phyloP scores from a whole-genome alignment of 2,329 filamentous ascomycete genomes.

The Rutstroemia sp. region DNA sequence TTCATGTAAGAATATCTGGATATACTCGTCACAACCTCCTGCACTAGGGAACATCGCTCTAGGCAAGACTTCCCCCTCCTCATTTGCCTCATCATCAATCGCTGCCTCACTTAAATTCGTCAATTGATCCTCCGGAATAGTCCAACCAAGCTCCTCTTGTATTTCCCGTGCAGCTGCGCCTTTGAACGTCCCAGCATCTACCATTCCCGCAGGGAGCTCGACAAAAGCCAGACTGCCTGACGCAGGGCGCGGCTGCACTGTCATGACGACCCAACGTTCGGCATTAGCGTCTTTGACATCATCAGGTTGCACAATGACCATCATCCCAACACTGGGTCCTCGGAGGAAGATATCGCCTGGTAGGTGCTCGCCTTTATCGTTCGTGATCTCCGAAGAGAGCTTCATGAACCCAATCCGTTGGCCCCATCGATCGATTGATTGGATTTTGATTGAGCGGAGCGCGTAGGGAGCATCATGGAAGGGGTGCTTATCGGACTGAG shows the following conservation, averaged over 20 bases:
- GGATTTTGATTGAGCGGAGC: slow-evolving; percentile 43
- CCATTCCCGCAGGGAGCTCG: slow-evolving; percentile 53
- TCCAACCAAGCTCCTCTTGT: slow-evolving; percentile 50
- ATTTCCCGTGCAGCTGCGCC: slow-evolving; percentile 54
- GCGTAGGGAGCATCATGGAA: slow-evolving; percentile 48
- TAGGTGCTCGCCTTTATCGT: slow-evolving; percentile 40
- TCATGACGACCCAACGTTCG: slow-evolving; percentile 51
- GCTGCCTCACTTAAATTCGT: slow-evolving; percentile 46
- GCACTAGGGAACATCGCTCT: slow-evolving; percentile 49
- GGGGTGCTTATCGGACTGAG: slow-evolving; percentile 34
- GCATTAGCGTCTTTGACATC: slow-evolving; percentile 32
- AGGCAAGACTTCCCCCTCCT: slow-evolving; percentile 31
- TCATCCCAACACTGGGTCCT: slow-evolving; percentile 53
- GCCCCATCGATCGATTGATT: slow-evolving; percentile 47
- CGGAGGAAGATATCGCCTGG: slow-evolving; percentile 50
- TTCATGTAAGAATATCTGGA: slow-evolving; percentile 52
- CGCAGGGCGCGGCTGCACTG: slow-evolving; percentile 50
- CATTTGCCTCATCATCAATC: slow-evolving; percentile 37
- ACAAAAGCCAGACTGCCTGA: slow-evolving; percentile 47
- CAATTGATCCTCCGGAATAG: slow-evolving; percentile 43
- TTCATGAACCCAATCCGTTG: slow-evolving; percentile 50
- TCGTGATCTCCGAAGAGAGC: slow-evolving; percentile 41
- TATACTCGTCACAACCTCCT: slow-evolving; percentile 53
- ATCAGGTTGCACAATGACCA: slow-evolving; percentile 39
- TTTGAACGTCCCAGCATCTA: slow-evolving; percentile 48